Conservation (phyloP, 345 rosid species). For the Brassica cretica region DNA sequence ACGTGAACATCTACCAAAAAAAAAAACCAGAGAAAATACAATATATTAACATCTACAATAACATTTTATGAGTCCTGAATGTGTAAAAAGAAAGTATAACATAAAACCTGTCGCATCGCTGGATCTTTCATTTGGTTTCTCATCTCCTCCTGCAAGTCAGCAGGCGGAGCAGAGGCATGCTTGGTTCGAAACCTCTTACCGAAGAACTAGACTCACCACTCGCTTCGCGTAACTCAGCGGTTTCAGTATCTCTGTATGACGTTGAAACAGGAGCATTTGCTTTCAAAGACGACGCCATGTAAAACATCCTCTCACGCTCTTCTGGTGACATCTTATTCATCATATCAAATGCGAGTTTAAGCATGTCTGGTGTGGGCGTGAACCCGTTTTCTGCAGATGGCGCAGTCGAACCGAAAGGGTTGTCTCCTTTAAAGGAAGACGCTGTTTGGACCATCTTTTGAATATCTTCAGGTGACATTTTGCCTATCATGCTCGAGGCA, state of each 20-base stretch:
- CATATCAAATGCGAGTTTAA: conserved; percentile 79
- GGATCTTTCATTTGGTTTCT: conserved; percentile 95
- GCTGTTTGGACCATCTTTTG: conserved; percentile 61
- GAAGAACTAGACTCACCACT: conserved; percentile 56
- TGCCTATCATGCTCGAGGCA: conserved; percentile 81
- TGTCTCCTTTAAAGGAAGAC: conserved; percentile 12
- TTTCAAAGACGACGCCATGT: conserved; percentile 67
- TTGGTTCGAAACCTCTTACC: conserved; percentile 47
- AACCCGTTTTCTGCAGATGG: conserved; percentile 47
- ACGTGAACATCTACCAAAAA: conserved; percentile 66
- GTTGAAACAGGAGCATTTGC: conserved; percentile 46
- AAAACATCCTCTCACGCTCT: conserved; percentile 84
- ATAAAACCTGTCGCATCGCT: neutral
- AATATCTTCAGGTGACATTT: conserved; percentile 91
- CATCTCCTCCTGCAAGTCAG: conserved; percentile 83
- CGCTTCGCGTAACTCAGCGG: conserved; percentile 31
- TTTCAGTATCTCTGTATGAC: conserved; percentile 34
- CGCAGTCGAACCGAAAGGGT: conserved; percentile 30
- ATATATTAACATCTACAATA: neutral
- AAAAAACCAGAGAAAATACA: conserved; percentile 18
- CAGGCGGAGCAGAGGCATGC: conserved; percentile 53
- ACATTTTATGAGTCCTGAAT: neutral
- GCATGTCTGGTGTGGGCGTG: conserved; percentile 70
- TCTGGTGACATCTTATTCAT: conserved; percentile 74
- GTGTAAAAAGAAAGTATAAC: neutral